Conservation (phyloP, 2,329 filamentous ascomycete species). For the Bretziella fagacearum region DNA sequence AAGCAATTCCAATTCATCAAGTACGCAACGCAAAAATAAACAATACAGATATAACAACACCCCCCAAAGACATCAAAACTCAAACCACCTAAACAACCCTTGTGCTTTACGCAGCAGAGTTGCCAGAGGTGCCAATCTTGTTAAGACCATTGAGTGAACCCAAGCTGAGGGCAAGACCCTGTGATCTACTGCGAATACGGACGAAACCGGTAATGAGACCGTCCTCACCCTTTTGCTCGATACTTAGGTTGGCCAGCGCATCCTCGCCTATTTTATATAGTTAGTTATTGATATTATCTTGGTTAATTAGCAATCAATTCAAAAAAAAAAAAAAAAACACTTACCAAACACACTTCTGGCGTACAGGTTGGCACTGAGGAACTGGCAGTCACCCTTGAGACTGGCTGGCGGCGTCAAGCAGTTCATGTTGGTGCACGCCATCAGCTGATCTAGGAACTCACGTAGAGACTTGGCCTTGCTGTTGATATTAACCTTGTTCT, state of each 20-base stretch:
- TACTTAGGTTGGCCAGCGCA: slow-evolving; percentile 88
- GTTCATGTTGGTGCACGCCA: slow-evolving; percentile 98
- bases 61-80: slow-evolving; percentile 1
- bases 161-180: slow-evolving; percentile 83
- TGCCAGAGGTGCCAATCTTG: slow-evolving; percentile 43
- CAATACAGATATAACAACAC: slow-evolving; percentile 11
- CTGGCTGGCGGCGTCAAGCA: slow-evolving; percentile 93
- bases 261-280: slow-evolving; percentile 61
- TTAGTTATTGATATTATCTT: neutral
- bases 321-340: slow-evolving; percentile 24
- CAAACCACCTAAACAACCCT: neutral
- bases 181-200: slow-evolving; percentile 89
- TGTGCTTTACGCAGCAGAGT: neutral
- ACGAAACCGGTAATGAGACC: slow-evolving; percentile 95
- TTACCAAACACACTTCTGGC: slow-evolving; percentile 95
- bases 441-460: slow-evolving; percentile 83
- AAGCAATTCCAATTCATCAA: too few species aligned
- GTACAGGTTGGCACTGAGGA: slow-evolving; percentile 92
- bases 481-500: slow-evolving; percentile 99
- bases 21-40: slow-evolving; percentile 9
- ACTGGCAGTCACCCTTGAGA: slow-evolving; percentile 93
- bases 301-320: too few species aligned
- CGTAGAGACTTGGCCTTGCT: slow-evolving; percentile 84
- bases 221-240: slow-evolving; percentile 91
- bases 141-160: slow-evolving; percentile 90